Evolutionary conservation across 2,329 filamentous ascomycete species (phyloP), one percentile per base, ranked within the genome.

Genomic region (Bretziella fagacearum): DNA sequence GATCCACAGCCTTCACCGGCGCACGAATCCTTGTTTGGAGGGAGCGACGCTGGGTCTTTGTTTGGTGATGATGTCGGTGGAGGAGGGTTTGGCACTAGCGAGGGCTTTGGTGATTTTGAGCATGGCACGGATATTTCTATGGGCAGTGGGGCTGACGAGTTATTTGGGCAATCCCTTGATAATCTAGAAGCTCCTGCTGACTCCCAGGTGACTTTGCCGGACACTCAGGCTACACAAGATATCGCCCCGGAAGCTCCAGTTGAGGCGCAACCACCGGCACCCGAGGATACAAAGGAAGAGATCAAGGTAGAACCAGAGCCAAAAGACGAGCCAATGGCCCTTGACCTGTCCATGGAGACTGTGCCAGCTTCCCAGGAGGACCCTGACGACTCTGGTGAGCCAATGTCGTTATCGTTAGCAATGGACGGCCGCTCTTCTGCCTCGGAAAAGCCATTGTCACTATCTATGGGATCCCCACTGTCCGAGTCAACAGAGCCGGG

Each of bases 11-110:
- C 77, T 77, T 55, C 68, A 76, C 84, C 80, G 1, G 75, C 78
- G 8, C 82, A 89, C 52, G 73, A 77, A 54, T 93, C 84, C 41
- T 67, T 95, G 0, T 95, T 95, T 57, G 82, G 77, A 8, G 81
- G 82, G 1, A 85, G 84, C 54, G 76, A 78, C 17, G 77, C 73
- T 0, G 85, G 86, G 40, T 93, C 86, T 2, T 68, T 98, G 1
- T 98, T 96, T 59, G 91, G 89, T 2, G 86, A 93, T 54, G 80
- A 65, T 7, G 63, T 65, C 11, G 59, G 79, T 62, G 47, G 41
- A 6, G 43, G 30, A 20, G 36, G 41, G 5, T 58, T 69, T 60
- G 53, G 68, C 61, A 52, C 71, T 61, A 26, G 40, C 5, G 58
- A 71, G 20, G 78, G 74, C 3, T 93, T 85, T 58, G 82, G 74